Base-by-base conservation (phyloP, 202 grass and related monocot species). In the Miscanthus sacchariflorus region DNA sequence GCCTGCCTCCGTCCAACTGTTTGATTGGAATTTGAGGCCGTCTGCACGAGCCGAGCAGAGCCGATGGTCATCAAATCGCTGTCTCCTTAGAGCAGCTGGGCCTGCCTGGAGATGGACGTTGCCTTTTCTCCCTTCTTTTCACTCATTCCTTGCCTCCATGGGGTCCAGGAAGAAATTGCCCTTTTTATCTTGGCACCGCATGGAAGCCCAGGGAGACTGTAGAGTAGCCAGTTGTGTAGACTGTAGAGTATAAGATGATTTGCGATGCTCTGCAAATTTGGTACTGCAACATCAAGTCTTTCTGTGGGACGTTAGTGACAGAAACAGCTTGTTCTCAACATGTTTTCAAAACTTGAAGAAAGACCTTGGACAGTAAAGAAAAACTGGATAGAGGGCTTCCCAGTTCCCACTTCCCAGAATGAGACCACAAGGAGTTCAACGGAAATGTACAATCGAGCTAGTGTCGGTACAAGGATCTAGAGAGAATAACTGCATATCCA, bases 1-100 rank as follows among this genome's bases (percentile, higher is more conserved):
- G 66, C 54, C 76, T 23, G 75, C 46, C 64, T 42, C 74, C 46
- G 35, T 42, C 74, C 46, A 10, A 44, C 46, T 43, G 74, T 77
- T 58, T 1, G 84, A 78, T 86, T 70, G 46, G 44, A 68, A 49
- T 49, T 36, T 36, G 65, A 65, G 30, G 44, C 18, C 17, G 21
- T 11, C 58, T 17, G 45, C 73, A 50, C 52, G 46, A 30, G 15
- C 3, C 46, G 18, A 61, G 56, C 56, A 24, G 27, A 18, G 25
- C 12, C 46, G 25, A 44, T 5, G 43, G 15, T 12, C 67, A 25
- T 71, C 67, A 27, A 71, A 69, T 36, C 67, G 15, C 9, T 71
- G 67, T 70, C 80, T 24, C 52, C 44, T 82, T 38, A 38, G 27
- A 40, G 72, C 11, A 7, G 33, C 70, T 66, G 27, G 70, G 19